Evolutionary conservation across 306 rosid genomes (phyloP).

Genomic region (Malus domestica): ASM211411v1 NC_041800.1:1537001-1537500

Average conservation of each 20-base stretch:
- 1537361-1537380: slow-evolving; percentile 63
- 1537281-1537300: slow-evolving; percentile 18
- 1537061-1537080: slow-evolving; percentile 47
- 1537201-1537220: not conserved
- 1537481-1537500: slow-evolving; percentile 23
- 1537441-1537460: slow-evolving; percentile 1
- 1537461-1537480: slow-evolving; percentile 10
- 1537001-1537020: not conserved
- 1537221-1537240: not conserved
- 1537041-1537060: slow-evolving; percentile 30
- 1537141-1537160: slow-evolving; percentile 6
- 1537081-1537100: slow-evolving; percentile 9
- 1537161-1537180: not conserved
- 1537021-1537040: slow-evolving; percentile 11
- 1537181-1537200: not conserved
- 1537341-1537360: slow-evolving; percentile 64
- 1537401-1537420: not conserved
- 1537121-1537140: not conserved
- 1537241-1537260: slow-evolving; percentile 87
- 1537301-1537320: slow-evolving; percentile 34
- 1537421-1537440: not conserved
- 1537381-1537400: slow-evolving; percentile 39
- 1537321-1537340: slow-evolving; percentile 40
- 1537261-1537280: slow-evolving; percentile 57
- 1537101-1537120: not conserved